Evolutionary conservation across 1,284 basidiomycete genomes (phyloP).

Genomic region (Ceratobasidium sp.): DNA sequence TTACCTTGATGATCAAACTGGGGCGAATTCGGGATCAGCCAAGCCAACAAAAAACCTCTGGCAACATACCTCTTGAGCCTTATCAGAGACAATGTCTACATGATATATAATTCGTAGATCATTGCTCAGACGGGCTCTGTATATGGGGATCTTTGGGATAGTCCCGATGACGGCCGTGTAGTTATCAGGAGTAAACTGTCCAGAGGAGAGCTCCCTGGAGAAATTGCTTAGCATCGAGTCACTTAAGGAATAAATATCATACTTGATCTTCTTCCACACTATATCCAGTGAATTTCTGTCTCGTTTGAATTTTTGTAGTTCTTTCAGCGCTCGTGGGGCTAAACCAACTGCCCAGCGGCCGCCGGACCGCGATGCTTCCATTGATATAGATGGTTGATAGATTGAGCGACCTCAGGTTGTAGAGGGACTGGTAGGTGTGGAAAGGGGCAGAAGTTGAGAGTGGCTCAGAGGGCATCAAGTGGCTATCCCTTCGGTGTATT

Average conservation of each 20-base stretch:
- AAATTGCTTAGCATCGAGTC: neutral
- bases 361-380: neutral
- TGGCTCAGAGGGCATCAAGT: neutral
- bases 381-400: neutral
- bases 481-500: neutral
- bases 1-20: constrained; percentile 32
- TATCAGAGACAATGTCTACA: constrained; percentile 15
- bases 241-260: neutral
- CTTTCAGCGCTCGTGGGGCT: neutral
- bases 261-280: neutral
- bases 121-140: constrained; percentile 19
- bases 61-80: neutral
- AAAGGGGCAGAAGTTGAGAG: neutral
- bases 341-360: neutral
- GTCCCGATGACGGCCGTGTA: neutral
- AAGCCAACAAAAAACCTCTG: neutral
- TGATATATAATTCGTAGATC: constrained; percentile 35
- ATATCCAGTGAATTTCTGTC: neutral
- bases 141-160: constrained; percentile 3
- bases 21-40: neutral
- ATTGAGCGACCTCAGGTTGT: neutral
- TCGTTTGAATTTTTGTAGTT: constrained; percentile 1
- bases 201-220: constrained; percentile 21
- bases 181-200: constrained; percentile 15
- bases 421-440: too few species aligned